Evolutionary conservation across 768 basidiomycete species (phyloP).

Genomic region (Trametes elegans): DNA sequence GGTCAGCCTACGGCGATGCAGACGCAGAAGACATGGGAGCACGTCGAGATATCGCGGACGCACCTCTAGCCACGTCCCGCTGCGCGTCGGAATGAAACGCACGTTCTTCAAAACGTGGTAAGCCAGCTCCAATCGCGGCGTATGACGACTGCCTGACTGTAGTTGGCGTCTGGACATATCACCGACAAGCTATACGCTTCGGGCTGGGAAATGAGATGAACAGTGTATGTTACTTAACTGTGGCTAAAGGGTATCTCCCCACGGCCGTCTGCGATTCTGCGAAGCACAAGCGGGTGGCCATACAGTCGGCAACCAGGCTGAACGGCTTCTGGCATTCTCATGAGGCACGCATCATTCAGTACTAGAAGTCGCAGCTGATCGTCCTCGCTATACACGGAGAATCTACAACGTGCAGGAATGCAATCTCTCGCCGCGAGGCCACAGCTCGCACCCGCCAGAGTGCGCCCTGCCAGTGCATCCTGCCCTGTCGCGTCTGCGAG

Average conservation of each 20-base stretch:
- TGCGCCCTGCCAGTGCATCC: neutral
- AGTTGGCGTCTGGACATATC: neutral
- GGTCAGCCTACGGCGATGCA: constrained; percentile 5
- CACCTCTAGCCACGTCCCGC: neutral
- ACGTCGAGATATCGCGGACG: neutral
- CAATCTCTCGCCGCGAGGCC: constrained; percentile 10
- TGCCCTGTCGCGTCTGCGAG: constrained; percentile 1
- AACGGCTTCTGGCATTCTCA: constrained; percentile 5
- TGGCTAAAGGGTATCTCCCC: constrained; percentile 3
- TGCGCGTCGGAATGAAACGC: constrained; percentile 1
- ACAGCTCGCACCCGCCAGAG: neutral
- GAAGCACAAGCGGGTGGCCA: neutral
- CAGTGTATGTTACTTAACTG: neutral
- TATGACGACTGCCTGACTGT: neutral
- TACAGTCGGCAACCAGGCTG: constrained; percentile 6
- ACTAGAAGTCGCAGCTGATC: constrained; percentile 12
- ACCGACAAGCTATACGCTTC: constrained; percentile 19
- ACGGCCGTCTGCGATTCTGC: neutral
- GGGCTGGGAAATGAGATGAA: constrained; percentile 10
- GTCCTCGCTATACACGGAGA: constrained; percentile 12
- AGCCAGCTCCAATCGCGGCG: neutral
- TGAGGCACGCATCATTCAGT: constrained; percentile 1
- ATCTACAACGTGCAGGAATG: constrained; percentile 2
- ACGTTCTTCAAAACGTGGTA: neutral
- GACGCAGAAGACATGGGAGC: neutral